Percentiles rank a stretch among this genome's conserved stretches.
Evolutionary conservation across 2,329 filamentous ascomycete genomes (phyloP).

Genomic region (Camillea tinctor): DNA sequence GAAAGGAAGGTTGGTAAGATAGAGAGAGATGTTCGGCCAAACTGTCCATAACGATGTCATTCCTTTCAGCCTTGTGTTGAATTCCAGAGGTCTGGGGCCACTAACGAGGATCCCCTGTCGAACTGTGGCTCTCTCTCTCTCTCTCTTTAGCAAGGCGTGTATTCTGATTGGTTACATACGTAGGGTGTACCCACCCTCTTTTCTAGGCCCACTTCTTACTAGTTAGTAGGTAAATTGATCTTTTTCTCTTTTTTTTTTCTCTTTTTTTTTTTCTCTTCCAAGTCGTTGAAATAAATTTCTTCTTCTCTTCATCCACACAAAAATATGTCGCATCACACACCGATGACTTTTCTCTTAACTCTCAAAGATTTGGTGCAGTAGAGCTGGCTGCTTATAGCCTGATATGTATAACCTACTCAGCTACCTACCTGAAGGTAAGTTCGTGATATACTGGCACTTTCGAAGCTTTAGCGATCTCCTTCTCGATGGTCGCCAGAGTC

Average conservation of each 20-base stretch:
- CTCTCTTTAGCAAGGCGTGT: background rate
- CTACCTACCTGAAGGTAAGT: background rate
- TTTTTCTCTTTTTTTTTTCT: no score
- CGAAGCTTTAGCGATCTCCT: conserved; percentile 80
- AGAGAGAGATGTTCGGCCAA: background rate
- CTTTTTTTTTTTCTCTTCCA: background rate
- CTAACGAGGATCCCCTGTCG: conserved; percentile 1
- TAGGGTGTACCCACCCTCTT: background rate
- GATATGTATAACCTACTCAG: background rate
- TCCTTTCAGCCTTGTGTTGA: conserved; percentile 6
- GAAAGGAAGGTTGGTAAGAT: background rate
- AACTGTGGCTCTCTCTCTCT: background rate
- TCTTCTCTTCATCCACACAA: background rate
- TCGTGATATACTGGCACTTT: conserved; percentile 63
- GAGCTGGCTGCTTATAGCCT: background rate
- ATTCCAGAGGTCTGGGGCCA: conserved; percentile 1
- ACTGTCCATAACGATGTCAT: conserved; percentile 1
- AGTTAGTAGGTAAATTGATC: no score
- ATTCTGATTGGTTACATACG: conserved; percentile 8
- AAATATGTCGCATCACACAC: background rate
- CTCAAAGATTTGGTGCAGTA: background rate
- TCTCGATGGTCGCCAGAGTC: conserved; percentile 75
- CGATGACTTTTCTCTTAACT: no score
- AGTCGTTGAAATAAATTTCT: background rate
- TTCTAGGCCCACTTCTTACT: background rate